phyloP scores from a whole-genome alignment of 805 yeast species.

The Candida sithepensis region DNA sequence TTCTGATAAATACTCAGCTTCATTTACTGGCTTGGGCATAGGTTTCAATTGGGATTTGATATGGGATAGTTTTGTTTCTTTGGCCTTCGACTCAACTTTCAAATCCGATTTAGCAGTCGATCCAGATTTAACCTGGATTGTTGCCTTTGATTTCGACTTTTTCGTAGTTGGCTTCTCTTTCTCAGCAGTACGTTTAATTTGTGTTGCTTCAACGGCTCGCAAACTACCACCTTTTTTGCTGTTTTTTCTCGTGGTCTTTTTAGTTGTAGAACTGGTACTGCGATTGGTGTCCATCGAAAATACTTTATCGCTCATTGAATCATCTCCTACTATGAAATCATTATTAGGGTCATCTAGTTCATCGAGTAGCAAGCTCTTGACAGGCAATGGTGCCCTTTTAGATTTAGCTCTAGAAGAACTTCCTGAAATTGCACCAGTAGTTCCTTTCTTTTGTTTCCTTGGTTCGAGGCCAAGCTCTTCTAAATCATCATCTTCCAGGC shows the following conservation, averaged over 20 bases:
- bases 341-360: slow-evolving; percentile 9
- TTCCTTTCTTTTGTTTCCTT: neutral
- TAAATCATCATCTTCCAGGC: neutral
- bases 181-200: neutral
- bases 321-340: slow-evolving; percentile 2
- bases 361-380: neutral
- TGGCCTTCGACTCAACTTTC: neutral
- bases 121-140: neutral
- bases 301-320: slow-evolving; percentile 6
- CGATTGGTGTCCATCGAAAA: slow-evolving; percentile 13
- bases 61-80: neutral
- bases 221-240: neutral
- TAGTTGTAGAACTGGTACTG: neutral
- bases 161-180: neutral
- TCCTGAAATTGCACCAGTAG: neutral
- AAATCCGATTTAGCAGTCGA: neutral
- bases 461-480: neutral
- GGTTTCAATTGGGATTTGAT: neutral
- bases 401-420: neutral
- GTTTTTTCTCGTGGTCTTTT: slow-evolving; percentile 1
- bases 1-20: neutral
- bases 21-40: neutral
- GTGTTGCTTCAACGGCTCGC: neutral
- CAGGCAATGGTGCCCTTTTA: neutral
- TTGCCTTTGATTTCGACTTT: neutral